Conservation (phyloP, 257 asterid species). For the Solanum etuberosum region DNA sequence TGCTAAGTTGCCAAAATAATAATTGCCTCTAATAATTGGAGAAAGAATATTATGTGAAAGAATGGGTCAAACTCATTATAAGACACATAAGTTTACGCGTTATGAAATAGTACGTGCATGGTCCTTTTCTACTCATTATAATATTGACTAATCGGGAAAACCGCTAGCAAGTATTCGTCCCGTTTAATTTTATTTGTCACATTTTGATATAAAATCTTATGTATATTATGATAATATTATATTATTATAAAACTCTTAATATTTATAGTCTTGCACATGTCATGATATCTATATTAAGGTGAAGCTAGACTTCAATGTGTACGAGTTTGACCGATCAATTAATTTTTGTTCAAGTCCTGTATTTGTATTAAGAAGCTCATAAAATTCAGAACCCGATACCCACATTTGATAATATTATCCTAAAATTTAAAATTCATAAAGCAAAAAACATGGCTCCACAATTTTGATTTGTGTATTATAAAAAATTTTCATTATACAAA, state of each 20-base stretch:
- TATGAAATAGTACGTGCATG: neutral
- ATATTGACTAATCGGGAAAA: neutral
- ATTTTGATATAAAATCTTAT: neutral
- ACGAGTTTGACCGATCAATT: neutral
- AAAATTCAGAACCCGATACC: accelerated
- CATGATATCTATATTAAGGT: neutral
- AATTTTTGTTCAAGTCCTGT: neutral
- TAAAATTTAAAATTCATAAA: too few relatives aligned
- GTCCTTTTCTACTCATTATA: neutral
- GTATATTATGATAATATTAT: neutral
- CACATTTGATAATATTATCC: neutral
- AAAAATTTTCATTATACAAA: too few relatives aligned
- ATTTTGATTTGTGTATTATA: neutral
- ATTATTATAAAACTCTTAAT: neutral
- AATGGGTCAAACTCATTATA: neutral
- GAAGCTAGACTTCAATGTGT: neutral
- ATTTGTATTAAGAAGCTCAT: neutral
- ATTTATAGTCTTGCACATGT: neutral
- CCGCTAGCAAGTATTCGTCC: accelerated
- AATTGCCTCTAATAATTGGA: neutral
- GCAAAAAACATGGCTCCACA: neutral
- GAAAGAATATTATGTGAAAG: neutral
- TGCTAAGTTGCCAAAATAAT: neutral
- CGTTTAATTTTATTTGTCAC: neutral
- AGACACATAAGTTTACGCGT: neutral